Evolutionary conservation across 345 rosid genomes (phyloP).

Genomic region (Carallia brachiata): DNA sequence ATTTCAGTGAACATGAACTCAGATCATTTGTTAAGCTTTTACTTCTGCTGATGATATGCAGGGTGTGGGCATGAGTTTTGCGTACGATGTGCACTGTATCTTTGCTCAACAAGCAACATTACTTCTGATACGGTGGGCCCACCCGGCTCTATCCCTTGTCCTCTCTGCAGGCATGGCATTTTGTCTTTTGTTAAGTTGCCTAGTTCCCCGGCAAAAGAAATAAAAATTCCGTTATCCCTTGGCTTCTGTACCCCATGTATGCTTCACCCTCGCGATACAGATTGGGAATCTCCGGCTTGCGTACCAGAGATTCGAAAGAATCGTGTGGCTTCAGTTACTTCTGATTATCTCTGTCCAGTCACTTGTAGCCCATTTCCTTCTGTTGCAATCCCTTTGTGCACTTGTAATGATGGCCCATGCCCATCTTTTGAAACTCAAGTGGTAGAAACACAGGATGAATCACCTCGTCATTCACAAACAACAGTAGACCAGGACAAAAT

Average conservation of each 20-base stretch:
- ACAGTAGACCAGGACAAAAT: constrained; percentile 61
- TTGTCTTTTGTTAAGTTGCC: constrained; percentile 66
- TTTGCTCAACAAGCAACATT: constrained; percentile 77
- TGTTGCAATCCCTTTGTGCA: constrained; percentile 77
- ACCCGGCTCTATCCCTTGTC: constrained; percentile 92
- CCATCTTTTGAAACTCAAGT: constrained; percentile 69
- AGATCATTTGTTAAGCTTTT: too few relatives aligned
- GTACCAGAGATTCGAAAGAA: constrained; percentile 60
- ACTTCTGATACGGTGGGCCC: constrained; percentile 62
- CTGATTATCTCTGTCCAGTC: constrained; percentile 83
- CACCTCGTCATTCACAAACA: constrained; percentile 44
- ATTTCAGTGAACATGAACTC: neutral
- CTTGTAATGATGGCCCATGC: constrained; percentile 81
- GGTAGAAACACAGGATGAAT: constrained; percentile 45
- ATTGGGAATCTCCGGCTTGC: constrained; percentile 54
- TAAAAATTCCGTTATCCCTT: constrained; percentile 62
- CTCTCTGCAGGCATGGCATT: constrained; percentile 90
- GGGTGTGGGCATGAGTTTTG: constrained; percentile 96
- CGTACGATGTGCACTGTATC: constrained; percentile 89
- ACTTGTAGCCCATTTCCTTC: constrained; percentile 96
- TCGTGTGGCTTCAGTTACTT: constrained; percentile 73
- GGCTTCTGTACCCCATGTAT: constrained; percentile 91
- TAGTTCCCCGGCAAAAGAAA: constrained; percentile 61
- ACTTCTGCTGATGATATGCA: constrained; percentile 27
- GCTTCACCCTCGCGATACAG: constrained; percentile 67